A percentile compares a stretch with the other conserved stretches of the same genome.
These are phyloP conservation scores for Akanthomyces muscarius DNA, from an alignment of 2,329 filamentous ascomycete genomes.

Conservation along the genomic window DNA sequence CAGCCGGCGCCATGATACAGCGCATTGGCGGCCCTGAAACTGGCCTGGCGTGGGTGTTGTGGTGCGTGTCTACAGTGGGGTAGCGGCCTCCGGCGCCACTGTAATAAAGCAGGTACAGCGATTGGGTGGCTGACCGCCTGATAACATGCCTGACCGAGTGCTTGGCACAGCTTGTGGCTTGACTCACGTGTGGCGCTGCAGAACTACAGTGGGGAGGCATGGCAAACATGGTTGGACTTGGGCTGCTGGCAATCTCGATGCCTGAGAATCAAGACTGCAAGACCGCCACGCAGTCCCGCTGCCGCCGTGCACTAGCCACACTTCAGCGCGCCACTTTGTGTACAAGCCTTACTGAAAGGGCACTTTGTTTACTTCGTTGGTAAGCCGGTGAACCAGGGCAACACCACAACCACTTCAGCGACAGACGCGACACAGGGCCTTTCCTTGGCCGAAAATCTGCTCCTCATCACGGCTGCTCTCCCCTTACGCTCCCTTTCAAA, in stretches of 20 bases:
- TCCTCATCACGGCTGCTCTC: neutral
- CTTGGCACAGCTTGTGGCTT: slow-evolving; percentile 2
- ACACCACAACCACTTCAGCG: slow-evolving; percentile 10
- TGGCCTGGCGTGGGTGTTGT: neutral
- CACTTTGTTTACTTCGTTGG: slow-evolving; percentile 20
- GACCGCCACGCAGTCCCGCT: neutral
- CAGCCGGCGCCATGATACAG: slow-evolving; percentile 1
- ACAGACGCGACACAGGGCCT: slow-evolving; percentile 14
- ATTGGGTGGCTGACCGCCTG: neutral
- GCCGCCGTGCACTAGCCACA: slow-evolving; percentile 11
- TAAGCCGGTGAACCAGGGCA: slow-evolving; percentile 4
- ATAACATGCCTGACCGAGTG: neutral
- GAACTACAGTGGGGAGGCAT: neutral
- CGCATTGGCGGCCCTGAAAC: neutral
- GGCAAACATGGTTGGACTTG: no score
- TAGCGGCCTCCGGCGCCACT: neutral
- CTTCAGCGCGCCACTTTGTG: neutral
- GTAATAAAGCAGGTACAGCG: neutral
- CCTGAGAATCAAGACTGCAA: neutral
- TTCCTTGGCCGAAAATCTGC: neutral
- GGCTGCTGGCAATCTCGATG: neutral
- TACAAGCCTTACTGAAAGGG: slow-evolving; percentile 15
- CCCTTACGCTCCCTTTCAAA: slow-evolving; percentile 21
- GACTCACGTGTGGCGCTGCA: slow-evolving; percentile 1
- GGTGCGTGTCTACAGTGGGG: neutral